Conservation (phyloP, 257 asterid genomes). For the Forsythia viridissima region DNA sequence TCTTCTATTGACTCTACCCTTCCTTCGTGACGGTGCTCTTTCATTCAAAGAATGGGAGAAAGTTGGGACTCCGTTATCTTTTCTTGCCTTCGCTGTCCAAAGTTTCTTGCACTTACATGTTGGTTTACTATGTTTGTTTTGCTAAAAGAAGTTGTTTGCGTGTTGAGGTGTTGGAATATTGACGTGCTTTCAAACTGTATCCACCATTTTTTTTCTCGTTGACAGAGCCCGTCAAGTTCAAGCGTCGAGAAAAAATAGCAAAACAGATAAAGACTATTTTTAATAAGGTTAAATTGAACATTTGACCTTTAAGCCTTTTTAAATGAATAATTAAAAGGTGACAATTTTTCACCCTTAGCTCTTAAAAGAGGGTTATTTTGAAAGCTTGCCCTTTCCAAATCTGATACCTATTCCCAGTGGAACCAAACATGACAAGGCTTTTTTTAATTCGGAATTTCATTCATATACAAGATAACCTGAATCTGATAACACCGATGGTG, state of each 20-base stretch:
- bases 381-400: neutral
- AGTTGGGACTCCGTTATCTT: neutral
- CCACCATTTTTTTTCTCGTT: neutral
- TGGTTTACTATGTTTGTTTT: too few relatives aligned
- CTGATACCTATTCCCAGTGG: neutral
- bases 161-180: too few relatives aligned
- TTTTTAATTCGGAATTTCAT: neutral
- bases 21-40: too few relatives aligned
- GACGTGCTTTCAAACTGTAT: neutral
- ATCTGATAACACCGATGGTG: neutral
- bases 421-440: neutral
- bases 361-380: neutral
- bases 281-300: neutral
- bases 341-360: too few relatives aligned
- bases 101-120: too few relatives aligned
- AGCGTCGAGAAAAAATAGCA: neutral
- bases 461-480: neutral
- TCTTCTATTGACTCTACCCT: neutral
- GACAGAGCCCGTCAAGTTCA: neutral
- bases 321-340: too few relatives aligned
- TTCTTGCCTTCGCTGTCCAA: neutral
- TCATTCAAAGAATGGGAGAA: neutral
- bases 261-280: neutral
- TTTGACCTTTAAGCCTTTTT: neutral
- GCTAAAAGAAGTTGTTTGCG: too few relatives aligned